Conservation (phyloP, 805 yeast genomes). For the Candida maris region DNA sequence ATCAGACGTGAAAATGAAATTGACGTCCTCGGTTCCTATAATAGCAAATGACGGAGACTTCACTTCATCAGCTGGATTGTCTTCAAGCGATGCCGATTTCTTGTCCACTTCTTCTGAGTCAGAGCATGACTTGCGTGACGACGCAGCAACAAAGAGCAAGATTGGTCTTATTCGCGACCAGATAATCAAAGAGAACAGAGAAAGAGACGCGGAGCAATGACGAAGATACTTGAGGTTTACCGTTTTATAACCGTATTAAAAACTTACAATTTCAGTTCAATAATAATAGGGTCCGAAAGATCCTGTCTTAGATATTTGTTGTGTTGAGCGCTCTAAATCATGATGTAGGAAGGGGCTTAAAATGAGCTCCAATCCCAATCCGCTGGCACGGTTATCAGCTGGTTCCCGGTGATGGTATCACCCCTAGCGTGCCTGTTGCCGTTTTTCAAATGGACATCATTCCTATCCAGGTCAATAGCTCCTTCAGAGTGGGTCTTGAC, state of each 20-base stretch:
- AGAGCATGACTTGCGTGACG: conserved; percentile 10
- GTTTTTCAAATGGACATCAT: conserved; percentile 14
- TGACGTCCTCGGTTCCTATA: conserved; percentile 49
- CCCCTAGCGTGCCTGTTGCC: conserved; percentile 14
- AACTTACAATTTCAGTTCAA: no score
- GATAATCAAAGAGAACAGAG: conserved; percentile 29
- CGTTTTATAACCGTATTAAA: no score
- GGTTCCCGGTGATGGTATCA: conserved; percentile 15
- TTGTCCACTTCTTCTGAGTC: conserved; percentile 18
- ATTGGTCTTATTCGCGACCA: conserved; percentile 25
- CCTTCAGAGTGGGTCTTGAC: conserved; percentile 29
- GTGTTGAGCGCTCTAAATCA: no score
- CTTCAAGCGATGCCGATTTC: conserved; percentile 27
- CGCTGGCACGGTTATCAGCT: conserved; percentile 28
- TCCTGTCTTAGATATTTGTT: no score
- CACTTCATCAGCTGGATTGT: conserved; percentile 29
- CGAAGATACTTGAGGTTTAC: no score
- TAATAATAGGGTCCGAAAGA: no score
- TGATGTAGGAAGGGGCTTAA: no score
- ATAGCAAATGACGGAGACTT: conserved; percentile 42
- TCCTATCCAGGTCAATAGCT: conserved; percentile 23
- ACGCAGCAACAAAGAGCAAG: conserved; percentile 5
- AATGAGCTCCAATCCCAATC: conserved; percentile 42
- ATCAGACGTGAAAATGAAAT: conserved; percentile 36
- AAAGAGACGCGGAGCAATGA: no score